Evolutionary conservation across 352 stramenopile species (phyloP).

Genomic region (Phytophthora pisi): DNA sequence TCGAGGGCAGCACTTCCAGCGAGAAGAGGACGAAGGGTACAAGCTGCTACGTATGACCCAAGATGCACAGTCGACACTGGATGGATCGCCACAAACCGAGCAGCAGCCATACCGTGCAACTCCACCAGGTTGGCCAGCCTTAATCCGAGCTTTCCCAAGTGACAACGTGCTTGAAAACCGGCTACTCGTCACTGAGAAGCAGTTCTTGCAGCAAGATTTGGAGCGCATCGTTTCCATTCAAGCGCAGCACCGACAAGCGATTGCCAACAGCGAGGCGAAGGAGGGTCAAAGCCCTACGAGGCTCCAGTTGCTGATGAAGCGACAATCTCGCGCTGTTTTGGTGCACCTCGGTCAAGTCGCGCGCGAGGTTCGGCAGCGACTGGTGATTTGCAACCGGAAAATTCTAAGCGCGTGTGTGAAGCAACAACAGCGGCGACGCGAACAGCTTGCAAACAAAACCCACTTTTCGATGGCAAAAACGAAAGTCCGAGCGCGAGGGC

Average conservation of each 20-base stretch:
- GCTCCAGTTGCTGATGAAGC: conserved; percentile 5
- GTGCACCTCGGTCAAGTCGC: conserved; percentile 58
- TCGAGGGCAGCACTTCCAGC: conserved; percentile 7
- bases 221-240: conserved; percentile 39
- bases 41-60: conserved; percentile 19
- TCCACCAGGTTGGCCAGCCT: conserved; percentile 21
- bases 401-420: conserved; percentile 62
- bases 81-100: conserved; percentile 3
- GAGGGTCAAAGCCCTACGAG: not conserved
- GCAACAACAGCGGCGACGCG: conserved; percentile 33
- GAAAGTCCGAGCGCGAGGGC: conserved; percentile 50
- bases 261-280: conserved; percentile 6
- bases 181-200: conserved; percentile 66
- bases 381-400: conserved; percentile 71
- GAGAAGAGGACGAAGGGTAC: conserved; percentile 34
- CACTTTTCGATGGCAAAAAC: conserved; percentile 44
- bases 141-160: conserved; percentile 65
- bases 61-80: conserved; percentile 29
- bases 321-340: conserved; percentile 42
- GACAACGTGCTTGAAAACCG: conserved; percentile 52
- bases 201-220: conserved; percentile 62
- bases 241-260: conserved; percentile 27
- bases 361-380: conserved; percentile 50
- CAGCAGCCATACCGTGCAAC: not conserved
- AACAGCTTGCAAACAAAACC: conserved; percentile 11